These are phyloP conservation scores for Phytophthora pini DNA, from an alignment of 352 stramenopile genomes.

Conservation along the genomic window DNA sequence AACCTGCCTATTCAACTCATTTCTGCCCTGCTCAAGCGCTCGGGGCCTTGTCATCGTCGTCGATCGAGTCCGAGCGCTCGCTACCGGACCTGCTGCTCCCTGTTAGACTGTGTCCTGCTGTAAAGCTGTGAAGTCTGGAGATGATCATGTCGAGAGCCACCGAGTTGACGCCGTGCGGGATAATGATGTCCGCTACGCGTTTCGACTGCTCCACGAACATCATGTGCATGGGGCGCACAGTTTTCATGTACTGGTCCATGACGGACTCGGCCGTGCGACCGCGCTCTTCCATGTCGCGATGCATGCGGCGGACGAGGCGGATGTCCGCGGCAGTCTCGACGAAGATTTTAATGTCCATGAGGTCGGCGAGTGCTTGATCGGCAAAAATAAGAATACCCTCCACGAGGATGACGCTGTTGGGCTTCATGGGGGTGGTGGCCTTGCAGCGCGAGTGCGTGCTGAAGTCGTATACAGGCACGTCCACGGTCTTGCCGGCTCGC, in stretches of 20 bases:
- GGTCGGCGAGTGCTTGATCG: conserved; percentile 84
- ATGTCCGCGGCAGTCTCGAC: conserved; percentile 96
- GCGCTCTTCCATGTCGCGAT: conserved; percentile 95
- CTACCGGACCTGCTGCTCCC: conserved; percentile 51
- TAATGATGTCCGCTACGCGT: conserved; percentile 94
- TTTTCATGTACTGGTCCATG: conserved; percentile 96
- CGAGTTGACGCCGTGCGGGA: conserved; percentile 93
- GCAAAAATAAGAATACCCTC: conserved; percentile 98
- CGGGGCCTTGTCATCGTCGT: conserved; percentile 27
- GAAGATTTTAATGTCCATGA: conserved; percentile 98
- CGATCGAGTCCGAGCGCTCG: conserved; percentile 59
- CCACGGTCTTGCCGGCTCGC: conserved; percentile 84
- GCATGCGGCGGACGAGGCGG: conserved; percentile 92
- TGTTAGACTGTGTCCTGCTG: conserved; percentile 39
- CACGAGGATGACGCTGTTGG: conserved; percentile 94
- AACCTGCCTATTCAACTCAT: conserved; percentile 29
- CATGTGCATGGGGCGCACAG: conserved; percentile 98
- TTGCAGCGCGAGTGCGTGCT: conserved; percentile 91
- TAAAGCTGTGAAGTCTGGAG: conserved; percentile 87
- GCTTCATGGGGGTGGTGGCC: conserved; percentile 80
- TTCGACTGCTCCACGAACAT: conserved; percentile 98
- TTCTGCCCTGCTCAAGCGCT: conserved; percentile 4
- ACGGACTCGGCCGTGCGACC: conserved; percentile 94
- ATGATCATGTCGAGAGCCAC: conserved; percentile 95
- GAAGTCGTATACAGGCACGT: conserved; percentile 96